Evolutionary conservation across 129 eudicot species (phyloP).

Genomic region (Pittosporum tobira): DNA sequence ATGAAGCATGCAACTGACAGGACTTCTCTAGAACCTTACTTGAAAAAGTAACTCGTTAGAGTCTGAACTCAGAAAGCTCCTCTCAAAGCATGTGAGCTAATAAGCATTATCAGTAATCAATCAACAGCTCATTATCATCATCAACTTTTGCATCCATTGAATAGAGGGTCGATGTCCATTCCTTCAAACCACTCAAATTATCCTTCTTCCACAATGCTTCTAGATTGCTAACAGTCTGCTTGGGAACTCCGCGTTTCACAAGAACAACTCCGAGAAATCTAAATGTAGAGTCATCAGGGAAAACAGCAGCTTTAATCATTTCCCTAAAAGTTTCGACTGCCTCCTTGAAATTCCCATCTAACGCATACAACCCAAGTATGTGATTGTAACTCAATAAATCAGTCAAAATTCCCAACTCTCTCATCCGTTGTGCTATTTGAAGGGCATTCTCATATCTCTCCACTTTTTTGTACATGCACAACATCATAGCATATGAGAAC

Average conservation of each 20-base stretch:
- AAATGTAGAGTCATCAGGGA: constrained; percentile 64
- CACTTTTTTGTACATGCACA: constrained; percentile 70
- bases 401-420: constrained; percentile 58
- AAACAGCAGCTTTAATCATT: constrained; percentile 48
- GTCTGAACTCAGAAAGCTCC: not conserved
- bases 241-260: constrained; percentile 67
- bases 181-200: constrained; percentile 38
- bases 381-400: constrained; percentile 71
- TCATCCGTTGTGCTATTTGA: constrained; percentile 59
- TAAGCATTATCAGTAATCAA: not conserved
- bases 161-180: constrained; percentile 45
- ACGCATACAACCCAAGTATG: constrained; percentile 60
- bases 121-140: constrained; percentile 10
- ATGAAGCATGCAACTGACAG: not conserved
- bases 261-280: constrained; percentile 50
- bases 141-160: constrained; percentile 33
- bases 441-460: constrained; percentile 63
- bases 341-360: constrained; percentile 71
- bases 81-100: not conserved
- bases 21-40: not conserved
- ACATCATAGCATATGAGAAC: constrained; percentile 91
- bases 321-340: constrained; percentile 54
- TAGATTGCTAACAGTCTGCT: constrained; percentile 51
- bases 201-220: constrained; percentile 51
- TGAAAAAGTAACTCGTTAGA: not conserved